Percentiles rank a stretch among this genome's conserved stretches.
Evolutionary conservation across 2,329 filamentous ascomycete species (phyloP).

Genomic region (Tolypocladium nubicola): DNA sequence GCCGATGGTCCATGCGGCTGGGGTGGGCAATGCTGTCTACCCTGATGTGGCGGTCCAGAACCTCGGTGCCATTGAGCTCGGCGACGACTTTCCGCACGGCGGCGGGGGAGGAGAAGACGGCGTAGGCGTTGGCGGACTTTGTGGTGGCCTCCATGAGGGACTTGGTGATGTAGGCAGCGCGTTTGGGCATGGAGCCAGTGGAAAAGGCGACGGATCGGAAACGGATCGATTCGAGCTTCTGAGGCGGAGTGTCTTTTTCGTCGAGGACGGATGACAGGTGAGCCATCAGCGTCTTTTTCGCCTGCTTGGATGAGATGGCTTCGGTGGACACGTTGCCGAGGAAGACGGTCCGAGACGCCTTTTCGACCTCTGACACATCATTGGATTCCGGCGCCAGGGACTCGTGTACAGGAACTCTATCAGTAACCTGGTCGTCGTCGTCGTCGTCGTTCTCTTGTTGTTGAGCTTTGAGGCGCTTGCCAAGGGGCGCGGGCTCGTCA

Average conservation of each 20-base stretch:
- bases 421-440: slow-evolving; percentile 27
- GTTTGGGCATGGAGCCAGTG: slow-evolving; percentile 68
- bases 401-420: slow-evolving; percentile 43
- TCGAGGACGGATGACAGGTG: slow-evolving; percentile 71
- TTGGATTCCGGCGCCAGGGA: slow-evolving; percentile 43
- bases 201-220: slow-evolving; percentile 91
- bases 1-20: slow-evolving; percentile 67
- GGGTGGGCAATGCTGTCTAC: slow-evolving; percentile 90
- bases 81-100: slow-evolving; percentile 68
- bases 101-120: slow-evolving; percentile 66
- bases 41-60: slow-evolving; percentile 80
- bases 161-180: slow-evolving; percentile 87
- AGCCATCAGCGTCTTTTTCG: slow-evolving; percentile 64
- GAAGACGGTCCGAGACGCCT: slow-evolving; percentile 84
- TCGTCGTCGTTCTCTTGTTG: slow-evolving; percentile 25
- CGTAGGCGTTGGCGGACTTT: slow-evolving; percentile 89
- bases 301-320: slow-evolving; percentile 72
- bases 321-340: slow-evolving; percentile 79
- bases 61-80: slow-evolving; percentile 70
- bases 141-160: slow-evolving; percentile 86
- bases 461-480: slow-evolving; percentile 41
- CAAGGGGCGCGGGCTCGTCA: slow-evolving; percentile 44
- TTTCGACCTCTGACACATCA: slow-evolving; percentile 58
- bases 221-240: slow-evolving; percentile 80
- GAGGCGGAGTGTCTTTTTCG: slow-evolving; percentile 37